These are phyloP conservation scores for Auriscalpium microsporum DNA, from an alignment of 768 basidiomycete genomes.

Conservation along the genomic window DNA sequence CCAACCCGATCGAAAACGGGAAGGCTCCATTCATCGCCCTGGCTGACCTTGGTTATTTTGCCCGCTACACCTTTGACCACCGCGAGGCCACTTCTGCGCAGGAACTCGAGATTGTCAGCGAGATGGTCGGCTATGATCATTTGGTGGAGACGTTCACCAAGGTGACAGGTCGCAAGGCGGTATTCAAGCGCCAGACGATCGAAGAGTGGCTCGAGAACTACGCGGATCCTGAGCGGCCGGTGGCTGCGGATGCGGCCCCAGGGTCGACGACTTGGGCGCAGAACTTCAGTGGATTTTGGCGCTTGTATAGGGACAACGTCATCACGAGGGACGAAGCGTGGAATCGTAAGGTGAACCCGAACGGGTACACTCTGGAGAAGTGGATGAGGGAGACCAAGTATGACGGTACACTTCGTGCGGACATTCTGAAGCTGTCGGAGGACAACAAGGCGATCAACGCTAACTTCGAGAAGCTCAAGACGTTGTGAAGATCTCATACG, in stretches of 20 bases:
- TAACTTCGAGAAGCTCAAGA: too few species aligned
- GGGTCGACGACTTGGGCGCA: conserved; percentile 19
- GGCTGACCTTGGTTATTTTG: conserved; percentile 22
- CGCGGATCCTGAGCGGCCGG: conserved; percentile 12
- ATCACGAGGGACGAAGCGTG: conserved; percentile 37
- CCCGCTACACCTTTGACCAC: conserved; percentile 21
- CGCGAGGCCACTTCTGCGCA: conserved; percentile 13
- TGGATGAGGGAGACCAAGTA: not conserved
- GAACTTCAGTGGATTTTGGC: conserved; percentile 37
- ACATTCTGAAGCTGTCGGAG: too few species aligned
- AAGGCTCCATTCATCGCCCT: conserved; percentile 21
- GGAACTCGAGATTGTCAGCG: conserved; percentile 19
- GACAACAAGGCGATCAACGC: too few species aligned
- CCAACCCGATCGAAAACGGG: conserved; percentile 16
- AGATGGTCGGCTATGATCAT: conserved; percentile 14
- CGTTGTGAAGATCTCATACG: too few species aligned
- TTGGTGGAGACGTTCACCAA: conserved; percentile 19
- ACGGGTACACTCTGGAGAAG: conserved; percentile 20
- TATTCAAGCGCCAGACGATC: conserved; percentile 6
- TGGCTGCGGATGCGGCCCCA: conserved; percentile 13
- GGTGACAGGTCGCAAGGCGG: conserved; percentile 19
- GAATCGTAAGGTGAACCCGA: conserved; percentile 32
- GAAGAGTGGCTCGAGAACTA: conserved; percentile 18
- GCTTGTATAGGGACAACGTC: conserved; percentile 34
- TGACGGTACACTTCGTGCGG: not conserved